Evolutionary conservation across 2,329 filamentous ascomycete species (phyloP).

Genomic region (Xylaria polymorpha): DNA sequence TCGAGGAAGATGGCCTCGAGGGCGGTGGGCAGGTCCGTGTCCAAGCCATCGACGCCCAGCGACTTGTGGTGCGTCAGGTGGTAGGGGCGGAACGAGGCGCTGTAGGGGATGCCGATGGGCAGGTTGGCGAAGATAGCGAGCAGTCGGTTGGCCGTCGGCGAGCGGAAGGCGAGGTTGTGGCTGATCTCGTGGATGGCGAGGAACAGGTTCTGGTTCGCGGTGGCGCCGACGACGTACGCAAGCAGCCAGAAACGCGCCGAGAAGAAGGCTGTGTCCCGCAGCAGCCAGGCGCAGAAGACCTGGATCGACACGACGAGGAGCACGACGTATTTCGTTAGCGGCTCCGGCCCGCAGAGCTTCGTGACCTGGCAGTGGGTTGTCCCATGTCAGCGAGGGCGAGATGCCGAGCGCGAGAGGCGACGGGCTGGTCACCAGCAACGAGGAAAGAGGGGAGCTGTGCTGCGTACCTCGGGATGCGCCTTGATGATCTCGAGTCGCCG

Average conservation of each 20-base stretch:
- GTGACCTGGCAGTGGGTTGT: constrained; percentile 71
- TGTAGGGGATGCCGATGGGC: constrained; percentile 95
- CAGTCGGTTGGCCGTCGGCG: constrained; percentile 80
- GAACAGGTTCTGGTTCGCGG: constrained; percentile 98
- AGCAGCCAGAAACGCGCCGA: constrained; percentile 87
- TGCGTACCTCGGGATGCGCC: constrained; percentile 87
- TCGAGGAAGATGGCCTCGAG: constrained; percentile 93
- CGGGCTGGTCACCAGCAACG: neutral
- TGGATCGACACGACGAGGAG: constrained; percentile 85
- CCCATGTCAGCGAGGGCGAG: constrained; percentile 21
- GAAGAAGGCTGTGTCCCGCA: constrained; percentile 81
- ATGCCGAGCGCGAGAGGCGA: neutral
- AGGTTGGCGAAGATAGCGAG: constrained; percentile 95
- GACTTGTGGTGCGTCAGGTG: constrained; percentile 99
- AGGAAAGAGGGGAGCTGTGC: constrained; percentile 30
- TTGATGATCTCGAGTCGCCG: constrained; percentile 95
- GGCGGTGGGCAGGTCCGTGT: constrained; percentile 93
- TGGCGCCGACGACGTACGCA: constrained; percentile 92
- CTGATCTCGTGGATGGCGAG: constrained; percentile 99
- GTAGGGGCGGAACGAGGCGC: constrained; percentile 95
- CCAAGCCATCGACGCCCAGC: constrained; percentile 92
- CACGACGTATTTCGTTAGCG: constrained; percentile 94
- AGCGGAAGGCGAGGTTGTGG: constrained; percentile 94
- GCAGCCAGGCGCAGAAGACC: constrained; percentile 78
- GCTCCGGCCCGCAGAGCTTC: constrained; percentile 96